Percentiles rank a stretch among this genome's conserved stretches.
Evolutionary conservation across 306 rosid species (phyloP).

Genomic region (Cucumis hystrix): DNA sequence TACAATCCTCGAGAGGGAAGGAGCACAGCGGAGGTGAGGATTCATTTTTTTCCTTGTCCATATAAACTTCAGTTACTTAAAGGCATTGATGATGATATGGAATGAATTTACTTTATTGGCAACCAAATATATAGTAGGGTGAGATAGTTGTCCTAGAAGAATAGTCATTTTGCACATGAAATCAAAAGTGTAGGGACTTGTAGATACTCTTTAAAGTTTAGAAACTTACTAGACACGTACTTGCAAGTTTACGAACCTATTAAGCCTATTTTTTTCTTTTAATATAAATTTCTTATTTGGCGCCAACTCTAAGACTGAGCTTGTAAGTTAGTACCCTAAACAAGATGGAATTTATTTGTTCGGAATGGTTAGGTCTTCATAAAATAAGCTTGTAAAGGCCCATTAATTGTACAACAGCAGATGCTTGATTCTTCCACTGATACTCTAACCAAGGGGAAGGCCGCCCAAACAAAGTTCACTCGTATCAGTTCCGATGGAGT

Average conservation of each 20-base stretch:
- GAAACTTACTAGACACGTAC: too few species aligned
- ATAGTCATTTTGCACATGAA: background rate
- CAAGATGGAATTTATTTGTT: background rate
- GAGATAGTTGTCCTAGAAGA: background rate
- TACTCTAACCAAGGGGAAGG: conserved; percentile 45
- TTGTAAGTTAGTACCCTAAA: background rate
- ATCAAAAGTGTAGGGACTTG: too few species aligned
- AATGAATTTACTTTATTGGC: background rate
- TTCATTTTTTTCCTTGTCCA: background rate
- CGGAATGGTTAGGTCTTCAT: background rate
- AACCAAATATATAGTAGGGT: background rate
- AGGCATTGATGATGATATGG: background rate
- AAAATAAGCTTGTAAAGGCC: background rate
- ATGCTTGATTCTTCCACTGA: conserved; percentile 16
- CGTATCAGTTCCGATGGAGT: conserved; percentile 50
- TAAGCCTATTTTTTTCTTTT: too few species aligned
- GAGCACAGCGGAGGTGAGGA: conserved; percentile 73
- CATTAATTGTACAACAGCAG: conserved; percentile 15
- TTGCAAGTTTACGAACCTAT: background rate
- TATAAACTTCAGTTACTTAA: background rate
- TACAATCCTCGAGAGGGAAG: conserved; percentile 84
- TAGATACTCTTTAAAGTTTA: background rate
- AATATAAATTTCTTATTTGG: background rate
- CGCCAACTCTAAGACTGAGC: background rate
- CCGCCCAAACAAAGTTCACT: conserved; percentile 61